Evolutionary conservation across 139 green algal species (phyloP), one percentile per base, ranked within the genome.

Genomic region (Chlamydomonas eustigma): DNA sequence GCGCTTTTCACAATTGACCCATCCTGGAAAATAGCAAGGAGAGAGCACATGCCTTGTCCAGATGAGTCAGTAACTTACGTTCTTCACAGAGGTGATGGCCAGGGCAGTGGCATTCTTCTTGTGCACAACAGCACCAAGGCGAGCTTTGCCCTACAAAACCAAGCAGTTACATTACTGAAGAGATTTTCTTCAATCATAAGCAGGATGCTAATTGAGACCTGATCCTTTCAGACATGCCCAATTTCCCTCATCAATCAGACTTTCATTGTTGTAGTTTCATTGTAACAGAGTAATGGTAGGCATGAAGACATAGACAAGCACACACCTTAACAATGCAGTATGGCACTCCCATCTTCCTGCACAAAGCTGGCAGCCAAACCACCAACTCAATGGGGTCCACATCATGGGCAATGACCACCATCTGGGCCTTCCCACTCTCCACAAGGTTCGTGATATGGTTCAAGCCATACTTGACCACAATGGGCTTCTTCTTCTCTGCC

Each of bases 321-420:
- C 78, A 0, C 74, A 94, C 91, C 94, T 99, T 99, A 83, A 99
- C 93, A 79, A 99, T 99, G 86, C 87, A 89, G 90, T 99, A 99
- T 31, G 96, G 96, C 64, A 99, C 92, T 76, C 90, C 91, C 95
- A 98, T 98, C 90, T 98, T 98, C 79, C 91, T 94, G 94, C 96
- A 99, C 37, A 99, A 89, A 1, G 93, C 95, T 50, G 96, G 96
- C 77, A 99, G 93, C 96, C 96, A 99, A 44, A 98, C 86, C 34
- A 99, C 96, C 32, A 99, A 86, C 91, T 99, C 96, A 34, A 99
- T 92, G 79, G 96, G 96, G 88, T 99, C 96, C 37, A 99, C 96
- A 81, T 99, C 96, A 77, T 98, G 93, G 4, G 96, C 96, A 73
- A 99, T 99, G 36, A 97, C 90, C 73, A 99, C 94, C 78, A 97